phyloP scores from a whole-genome alignment of 1,284 basidiomycete species.

The Cryptococcus hybrid region DNA sequence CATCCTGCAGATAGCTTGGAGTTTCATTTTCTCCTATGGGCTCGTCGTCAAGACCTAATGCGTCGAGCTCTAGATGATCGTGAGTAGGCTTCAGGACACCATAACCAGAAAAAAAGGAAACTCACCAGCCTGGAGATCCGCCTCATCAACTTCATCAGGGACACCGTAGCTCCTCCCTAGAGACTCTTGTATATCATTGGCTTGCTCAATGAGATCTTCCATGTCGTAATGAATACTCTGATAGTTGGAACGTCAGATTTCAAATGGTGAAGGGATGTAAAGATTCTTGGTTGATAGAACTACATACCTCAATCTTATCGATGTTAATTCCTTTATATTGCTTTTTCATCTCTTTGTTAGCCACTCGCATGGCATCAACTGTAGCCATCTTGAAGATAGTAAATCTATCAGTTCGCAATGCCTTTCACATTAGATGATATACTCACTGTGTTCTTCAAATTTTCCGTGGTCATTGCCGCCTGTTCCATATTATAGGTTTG shows the following conservation, averaged over 20 bases:
- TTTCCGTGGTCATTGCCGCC: slow-evolving; percentile 92
- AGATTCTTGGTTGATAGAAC: slow-evolving; percentile 26
- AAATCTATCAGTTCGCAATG: background rate
- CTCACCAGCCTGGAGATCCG: slow-evolving; percentile 91
- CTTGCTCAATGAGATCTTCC: slow-evolving; percentile 96
- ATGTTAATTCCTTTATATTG: slow-evolving; percentile 98
- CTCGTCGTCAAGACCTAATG: slow-evolving; percentile 69
- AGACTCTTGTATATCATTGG: slow-evolving; percentile 96
- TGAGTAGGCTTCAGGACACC: slow-evolving; percentile 1
- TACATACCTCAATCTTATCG: slow-evolving; percentile 91
- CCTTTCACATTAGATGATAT: background rate
- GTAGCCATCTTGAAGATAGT: slow-evolving; percentile 48
- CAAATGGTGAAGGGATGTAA: background rate
- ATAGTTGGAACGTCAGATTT: background rate
- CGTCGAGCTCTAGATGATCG: slow-evolving; percentile 70
- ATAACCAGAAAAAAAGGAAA: slow-evolving; percentile 7
- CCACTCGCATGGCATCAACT: slow-evolving; percentile 97
- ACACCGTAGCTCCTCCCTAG: slow-evolving; percentile 92
- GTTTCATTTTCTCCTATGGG: slow-evolving; percentile 74
- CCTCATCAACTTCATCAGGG: slow-evolving; percentile 97
- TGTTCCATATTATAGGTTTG: slow-evolving; percentile 99
- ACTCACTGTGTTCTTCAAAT: slow-evolving; percentile 79
- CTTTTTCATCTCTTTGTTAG: slow-evolving; percentile 95
- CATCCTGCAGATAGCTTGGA: slow-evolving; percentile 76
- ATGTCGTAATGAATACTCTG: slow-evolving; percentile 61